Conservation (phyloP, 1,284 basidiomycete genomes). For the Pseudozyma sp. region DNA sequence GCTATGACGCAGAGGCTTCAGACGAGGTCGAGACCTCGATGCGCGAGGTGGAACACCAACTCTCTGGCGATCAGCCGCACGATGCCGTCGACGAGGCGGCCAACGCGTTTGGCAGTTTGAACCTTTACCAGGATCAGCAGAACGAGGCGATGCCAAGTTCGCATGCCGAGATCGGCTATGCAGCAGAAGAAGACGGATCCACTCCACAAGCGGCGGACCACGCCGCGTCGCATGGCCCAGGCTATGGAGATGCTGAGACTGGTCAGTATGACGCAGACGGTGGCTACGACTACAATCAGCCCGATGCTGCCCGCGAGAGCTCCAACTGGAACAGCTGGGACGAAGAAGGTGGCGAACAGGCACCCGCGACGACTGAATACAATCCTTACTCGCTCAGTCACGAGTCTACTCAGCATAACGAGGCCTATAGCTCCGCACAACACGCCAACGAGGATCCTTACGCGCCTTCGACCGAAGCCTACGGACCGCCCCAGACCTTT, state of each 20-base stretch:
- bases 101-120: constrained; percentile 21
- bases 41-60: constrained; percentile 4
- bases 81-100: constrained; percentile 22
- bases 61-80: background rate
- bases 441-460: constrained; percentile 8
- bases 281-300: background rate
- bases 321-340: constrained; percentile 21
- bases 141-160: background rate
- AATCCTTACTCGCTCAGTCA: constrained; percentile 14
- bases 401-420: constrained; percentile 7
- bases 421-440: constrained; percentile 10
- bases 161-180: constrained; percentile 8
- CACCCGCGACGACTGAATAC: background rate
- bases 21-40: constrained; percentile 5
- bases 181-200: constrained; percentile 12
- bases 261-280: constrained; percentile 13
- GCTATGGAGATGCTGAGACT: background rate
- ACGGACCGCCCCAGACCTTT: background rate
- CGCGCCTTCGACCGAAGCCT: constrained; percentile 1
- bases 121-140: constrained; percentile 14
- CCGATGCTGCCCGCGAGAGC: constrained; percentile 6
- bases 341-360: constrained; percentile 10
- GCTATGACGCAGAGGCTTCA: background rate
- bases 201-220: constrained; percentile 12
- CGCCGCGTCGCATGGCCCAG: background rate